Percentiles rank a stretch among this genome's conserved stretches.
phyloP scores from a whole-genome alignment of 345 rosid species.

The Populus euphratica region DNA sequence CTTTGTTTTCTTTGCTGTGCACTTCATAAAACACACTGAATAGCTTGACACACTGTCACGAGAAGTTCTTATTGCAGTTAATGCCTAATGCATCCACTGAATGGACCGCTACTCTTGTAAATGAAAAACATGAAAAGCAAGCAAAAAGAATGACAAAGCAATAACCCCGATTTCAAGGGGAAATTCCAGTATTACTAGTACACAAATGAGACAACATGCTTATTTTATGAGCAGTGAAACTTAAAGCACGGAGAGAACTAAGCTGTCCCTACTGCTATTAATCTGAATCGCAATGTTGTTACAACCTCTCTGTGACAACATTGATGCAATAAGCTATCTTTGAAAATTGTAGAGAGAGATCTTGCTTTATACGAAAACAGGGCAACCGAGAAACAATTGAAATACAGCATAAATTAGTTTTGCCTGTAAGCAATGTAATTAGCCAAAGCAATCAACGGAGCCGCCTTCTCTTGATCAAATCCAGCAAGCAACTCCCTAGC shows the following conservation, averaged over 20 bases:
- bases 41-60: neutral
- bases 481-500: constrained; percentile 58
- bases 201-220: neutral
- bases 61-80: neutral
- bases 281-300: neutral
- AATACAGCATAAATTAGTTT: constrained; percentile 30
- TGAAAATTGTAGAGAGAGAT: neutral
- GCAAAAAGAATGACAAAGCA: neutral
- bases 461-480: constrained; percentile 64
- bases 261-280: neutral
- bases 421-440: constrained; percentile 81
- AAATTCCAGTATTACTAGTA: no score
- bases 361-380: neutral
- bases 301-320: neutral
- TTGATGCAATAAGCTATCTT: neutral
- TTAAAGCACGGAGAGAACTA: neutral
- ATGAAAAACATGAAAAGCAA: neutral
- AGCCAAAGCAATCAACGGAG: constrained; percentile 86
- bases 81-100: neutral
- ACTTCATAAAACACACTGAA: neutral
- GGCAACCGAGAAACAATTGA: neutral
- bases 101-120: neutral
- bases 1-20: neutral
- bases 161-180: neutral
- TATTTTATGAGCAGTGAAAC: neutral